Percentiles rank a stretch among this genome's conserved stretches.
These are phyloP conservation scores for Earliella scabrosa DNA, from an alignment of 1,284 basidiomycete species.

Conservation along the genomic window DNA sequence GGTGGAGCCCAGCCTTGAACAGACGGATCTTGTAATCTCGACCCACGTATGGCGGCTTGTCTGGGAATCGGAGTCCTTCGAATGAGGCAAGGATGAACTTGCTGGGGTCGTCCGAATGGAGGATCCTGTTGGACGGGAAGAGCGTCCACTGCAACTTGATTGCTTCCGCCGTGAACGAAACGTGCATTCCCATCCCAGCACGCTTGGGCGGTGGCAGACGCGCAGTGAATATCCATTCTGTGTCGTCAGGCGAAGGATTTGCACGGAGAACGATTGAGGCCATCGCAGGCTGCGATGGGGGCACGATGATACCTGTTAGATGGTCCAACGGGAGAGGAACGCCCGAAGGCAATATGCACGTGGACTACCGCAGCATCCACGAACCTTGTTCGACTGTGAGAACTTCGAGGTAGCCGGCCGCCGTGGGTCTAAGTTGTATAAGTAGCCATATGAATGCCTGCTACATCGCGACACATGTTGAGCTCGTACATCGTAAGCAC, in stretches of 20 bases:
- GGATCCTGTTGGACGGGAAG: constrained; percentile 60
- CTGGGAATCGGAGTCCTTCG: constrained; percentile 55
- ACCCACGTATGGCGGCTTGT: constrained; percentile 46
- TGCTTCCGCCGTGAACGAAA: constrained; percentile 52
- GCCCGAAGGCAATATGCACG: no score
- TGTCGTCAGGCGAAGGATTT: constrained; percentile 50
- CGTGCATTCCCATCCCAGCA: constrained; percentile 45
- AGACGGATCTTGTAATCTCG: constrained; percentile 60
- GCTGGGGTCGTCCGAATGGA: constrained; percentile 55
- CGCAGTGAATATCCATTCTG: constrained; percentile 52
- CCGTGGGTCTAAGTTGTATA: no score
- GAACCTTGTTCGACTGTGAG: constrained; percentile 4
- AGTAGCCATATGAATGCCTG: no score
- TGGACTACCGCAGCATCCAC: constrained; percentile 6
- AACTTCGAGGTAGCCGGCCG: not conserved
- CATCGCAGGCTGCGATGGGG: no score
- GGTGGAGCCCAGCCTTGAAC: constrained; percentile 55
- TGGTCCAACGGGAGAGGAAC: no score
- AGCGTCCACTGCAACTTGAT: constrained; percentile 52
- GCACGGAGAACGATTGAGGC: constrained; percentile 43
- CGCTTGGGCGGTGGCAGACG: constrained; percentile 32
- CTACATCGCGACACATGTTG: no score
- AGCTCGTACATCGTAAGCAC: no score
- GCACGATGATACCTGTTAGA: no score
- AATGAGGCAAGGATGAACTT: constrained; percentile 63